phyloP scores from a whole-genome alignment of 352 stramenopile species.

The Phytophthora nicotianae region DNA sequence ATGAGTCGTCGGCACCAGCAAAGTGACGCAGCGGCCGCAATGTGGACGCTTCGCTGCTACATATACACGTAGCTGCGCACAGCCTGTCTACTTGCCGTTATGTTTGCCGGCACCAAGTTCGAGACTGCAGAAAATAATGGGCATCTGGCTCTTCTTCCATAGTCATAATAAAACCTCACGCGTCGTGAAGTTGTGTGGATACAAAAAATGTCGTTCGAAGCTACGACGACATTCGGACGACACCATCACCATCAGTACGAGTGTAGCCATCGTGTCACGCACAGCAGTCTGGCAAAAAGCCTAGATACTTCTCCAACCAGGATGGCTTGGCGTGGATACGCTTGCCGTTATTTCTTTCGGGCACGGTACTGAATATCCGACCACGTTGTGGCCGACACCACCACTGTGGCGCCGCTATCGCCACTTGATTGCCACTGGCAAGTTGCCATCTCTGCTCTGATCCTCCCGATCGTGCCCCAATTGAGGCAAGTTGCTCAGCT shows the following conservation, averaged over 20 bases:
- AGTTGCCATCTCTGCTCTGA: conserved; percentile 1
- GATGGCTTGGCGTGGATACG: no score
- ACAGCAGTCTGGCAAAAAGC: background rate
- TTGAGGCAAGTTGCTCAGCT: background rate
- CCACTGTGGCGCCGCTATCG: no score
- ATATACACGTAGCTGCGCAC: background rate
- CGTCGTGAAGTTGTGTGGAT: conserved; percentile 18
- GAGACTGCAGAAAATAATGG: conserved; percentile 19
- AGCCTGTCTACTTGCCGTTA: background rate
- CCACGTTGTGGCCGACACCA: no score
- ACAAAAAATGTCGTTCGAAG: conserved; percentile 19
- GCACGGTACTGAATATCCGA: background rate
- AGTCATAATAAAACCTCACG: conserved; percentile 18
- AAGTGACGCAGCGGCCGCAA: background rate
- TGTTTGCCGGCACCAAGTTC: background rate
- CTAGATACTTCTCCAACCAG: background rate
- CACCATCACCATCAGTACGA: background rate
- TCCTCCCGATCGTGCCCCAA: background rate
- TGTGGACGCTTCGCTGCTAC: conserved; percentile 7
- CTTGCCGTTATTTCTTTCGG: conserved; percentile 3
- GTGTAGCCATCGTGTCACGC: conserved; percentile 27
- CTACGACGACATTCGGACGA: conserved; percentile 21
- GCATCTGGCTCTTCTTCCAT: conserved; percentile 15
- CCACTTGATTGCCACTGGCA: background rate
- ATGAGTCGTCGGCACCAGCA: background rate